Conservation (phyloP, 768 basidiomycete genomes). For the Russula olivacea region DNA sequence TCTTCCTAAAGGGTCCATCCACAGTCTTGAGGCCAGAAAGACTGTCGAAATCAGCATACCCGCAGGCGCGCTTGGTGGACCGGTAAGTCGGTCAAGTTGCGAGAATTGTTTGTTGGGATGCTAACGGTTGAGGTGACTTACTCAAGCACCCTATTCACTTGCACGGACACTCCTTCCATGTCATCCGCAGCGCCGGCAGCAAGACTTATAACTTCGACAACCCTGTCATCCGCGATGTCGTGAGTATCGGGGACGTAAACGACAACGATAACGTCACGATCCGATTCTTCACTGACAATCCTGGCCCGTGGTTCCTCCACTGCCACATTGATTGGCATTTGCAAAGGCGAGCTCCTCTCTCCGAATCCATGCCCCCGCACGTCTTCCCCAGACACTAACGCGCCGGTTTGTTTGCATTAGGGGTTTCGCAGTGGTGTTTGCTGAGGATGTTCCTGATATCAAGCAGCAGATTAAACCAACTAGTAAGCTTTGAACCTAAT, state of each 20-base stretch:
- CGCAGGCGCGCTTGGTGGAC: slow-evolving; percentile 1
- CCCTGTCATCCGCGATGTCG: slow-evolving; percentile 22
- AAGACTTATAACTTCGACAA: slow-evolving; percentile 22
- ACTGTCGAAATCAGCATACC: slow-evolving; percentile 9
- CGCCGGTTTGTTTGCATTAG: not conserved
- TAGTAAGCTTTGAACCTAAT: not conserved
- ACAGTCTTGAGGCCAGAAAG: not conserved
- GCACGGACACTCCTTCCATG: slow-evolving; percentile 21
- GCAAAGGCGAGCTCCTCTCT: not conserved
- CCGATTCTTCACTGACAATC: slow-evolving; percentile 29
- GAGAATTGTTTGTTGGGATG: not conserved
- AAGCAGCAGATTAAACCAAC: not conserved
- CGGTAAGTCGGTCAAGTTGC: not conserved
- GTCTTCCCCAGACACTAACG: not conserved
- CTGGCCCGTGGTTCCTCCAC: slow-evolving; percentile 8
- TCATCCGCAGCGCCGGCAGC: slow-evolving; percentile 9
- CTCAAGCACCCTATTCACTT: slow-evolving; percentile 13
- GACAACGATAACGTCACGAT: slow-evolving; percentile 23
- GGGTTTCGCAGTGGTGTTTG: slow-evolving; percentile 1
- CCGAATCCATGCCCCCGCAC: not conserved
- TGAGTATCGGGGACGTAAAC: not conserved
- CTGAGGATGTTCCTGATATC: slow-evolving; percentile 2
- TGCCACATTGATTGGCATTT: slow-evolving; percentile 10
- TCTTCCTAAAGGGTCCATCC: not conserved
- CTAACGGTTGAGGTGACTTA: not conserved